These are phyloP conservation scores for Picea sitchensis DNA, from an alignment of 75 land plant genomes.

Conservation along the genomic window DNA sequence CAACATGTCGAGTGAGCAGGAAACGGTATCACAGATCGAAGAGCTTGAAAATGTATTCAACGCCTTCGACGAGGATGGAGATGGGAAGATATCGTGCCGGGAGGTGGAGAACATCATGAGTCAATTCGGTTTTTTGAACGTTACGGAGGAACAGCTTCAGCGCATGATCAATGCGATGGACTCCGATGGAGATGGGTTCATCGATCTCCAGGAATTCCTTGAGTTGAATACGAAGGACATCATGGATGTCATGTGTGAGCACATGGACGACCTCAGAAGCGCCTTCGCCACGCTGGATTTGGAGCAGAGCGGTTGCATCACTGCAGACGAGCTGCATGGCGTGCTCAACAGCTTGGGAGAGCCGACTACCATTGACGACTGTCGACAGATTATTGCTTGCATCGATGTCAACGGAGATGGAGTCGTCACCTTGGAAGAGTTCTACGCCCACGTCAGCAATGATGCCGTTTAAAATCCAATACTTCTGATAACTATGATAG, in stretches of 20 bases:
- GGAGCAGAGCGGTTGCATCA: constrained; percentile 43
- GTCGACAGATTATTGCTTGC: constrained; percentile 39
- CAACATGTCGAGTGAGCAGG: too few relatives aligned
- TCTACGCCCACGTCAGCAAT: constrained; percentile 8
- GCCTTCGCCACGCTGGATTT: constrained; percentile 48
- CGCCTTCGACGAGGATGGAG: constrained; percentile 43
- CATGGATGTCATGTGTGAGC: constrained; percentile 17
- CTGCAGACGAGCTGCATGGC: constrained; percentile 43
- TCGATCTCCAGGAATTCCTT: constrained; percentile 38
- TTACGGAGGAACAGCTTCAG: constrained; percentile 21
- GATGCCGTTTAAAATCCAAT: background rate
- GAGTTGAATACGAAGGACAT: constrained; percentile 15
- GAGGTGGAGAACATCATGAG: constrained; percentile 44
- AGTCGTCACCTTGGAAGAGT: constrained; percentile 54
- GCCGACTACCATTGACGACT: constrained; percentile 38
- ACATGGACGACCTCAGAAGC: constrained; percentile 20
- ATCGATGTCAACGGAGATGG: constrained; percentile 62
- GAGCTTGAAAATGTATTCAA: constrained; percentile 22
- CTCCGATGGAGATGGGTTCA: constrained; percentile 46
- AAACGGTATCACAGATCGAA: background rate
- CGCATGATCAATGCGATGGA: constrained; percentile 29
- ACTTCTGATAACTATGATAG: too few relatives aligned
- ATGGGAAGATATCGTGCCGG: constrained; percentile 41
- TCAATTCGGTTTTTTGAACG: constrained; percentile 19
- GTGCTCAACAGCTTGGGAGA: constrained; percentile 45